Evolutionary conservation across 1,284 basidiomycete genomes (phyloP), one percentile per base, ranked within the genome.

Genomic region (Somion occarium): DNA sequence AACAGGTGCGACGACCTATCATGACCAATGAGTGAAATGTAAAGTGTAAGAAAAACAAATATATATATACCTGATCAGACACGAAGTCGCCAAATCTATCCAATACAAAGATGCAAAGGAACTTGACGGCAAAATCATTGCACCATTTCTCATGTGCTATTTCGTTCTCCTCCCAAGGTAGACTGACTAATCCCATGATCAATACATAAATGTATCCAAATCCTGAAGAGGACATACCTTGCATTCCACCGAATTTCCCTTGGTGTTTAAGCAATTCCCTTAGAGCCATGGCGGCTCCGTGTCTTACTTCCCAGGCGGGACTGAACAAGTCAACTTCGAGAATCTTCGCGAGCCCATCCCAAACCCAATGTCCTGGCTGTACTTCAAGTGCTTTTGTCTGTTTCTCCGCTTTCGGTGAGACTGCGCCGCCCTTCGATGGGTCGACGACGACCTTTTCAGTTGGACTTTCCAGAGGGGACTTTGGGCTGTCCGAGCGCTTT

Each of bases 61-160:
- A n/a, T 27, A 23, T 44, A 43, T 50, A 50, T 44, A 73, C 89
- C 67, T 93, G 94, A 65, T 99, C 97, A 5, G 94, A 92, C 39
- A 98, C 86, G 64, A 97, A 99, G 71, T 99, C 97, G 5, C 95
- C 94, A 60, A 99, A 98, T 13, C 97, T 83, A 69, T 99, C 97
- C 18, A 98, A 76, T n/a, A 94, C 88, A 58, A 99, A 90, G 11
- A 99, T 84, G 58, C 87, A 91, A 1, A 99, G 80, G 46, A 98
- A 82, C 59, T 89, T 88, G 9, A 92, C 84, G 1, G 93, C 88
- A 15, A 98, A 73, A 53, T 88, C 84, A 59, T 95, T 95, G 67
- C 89, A 92, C 93, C 93, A 96, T 54, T 77, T 76, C 66, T 91
- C 86, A 62, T 96, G 93, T 0, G 75, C 72, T 48, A 75, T 64